Percentiles rank a stretch among this genome's conserved stretches.
These are phyloP conservation scores for Arthrobotrys megalospora DNA, from an alignment of 2,329 filamentous ascomycete species.

Conservation along the genomic window DNA sequence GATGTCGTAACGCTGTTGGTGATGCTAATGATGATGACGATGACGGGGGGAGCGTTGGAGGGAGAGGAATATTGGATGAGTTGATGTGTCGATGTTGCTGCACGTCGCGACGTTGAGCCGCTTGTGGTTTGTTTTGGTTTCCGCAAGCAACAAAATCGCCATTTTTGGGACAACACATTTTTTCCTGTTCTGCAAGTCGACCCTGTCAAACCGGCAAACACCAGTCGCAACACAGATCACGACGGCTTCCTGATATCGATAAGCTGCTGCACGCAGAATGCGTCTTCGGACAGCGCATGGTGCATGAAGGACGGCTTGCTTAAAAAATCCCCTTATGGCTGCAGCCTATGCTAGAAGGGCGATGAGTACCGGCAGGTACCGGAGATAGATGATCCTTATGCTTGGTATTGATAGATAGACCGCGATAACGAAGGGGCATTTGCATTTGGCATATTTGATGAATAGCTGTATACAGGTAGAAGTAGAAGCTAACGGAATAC, in stretches of 20 bases:
- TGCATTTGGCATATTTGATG: neutral
- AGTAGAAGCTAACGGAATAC: neutral
- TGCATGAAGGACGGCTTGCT: conserved; percentile 25
- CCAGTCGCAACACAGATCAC: conserved; percentile 25
- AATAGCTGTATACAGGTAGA: neutral
- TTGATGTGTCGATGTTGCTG: conserved; percentile 39
- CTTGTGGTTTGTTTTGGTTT: conserved; percentile 59
- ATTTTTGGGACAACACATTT: conserved; percentile 24
- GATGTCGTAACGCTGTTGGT: conserved; percentile 18
- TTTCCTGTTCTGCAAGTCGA: neutral
- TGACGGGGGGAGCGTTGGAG: neutral
- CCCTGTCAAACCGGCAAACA: conserved; percentile 29
- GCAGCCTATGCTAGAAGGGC: neutral
- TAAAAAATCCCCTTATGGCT: conserved; percentile 14
- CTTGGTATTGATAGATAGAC: neutral
- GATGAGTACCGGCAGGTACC: conserved; percentile 6
- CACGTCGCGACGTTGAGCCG: conserved; percentile 52
- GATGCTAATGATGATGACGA: conserved; percentile 30
- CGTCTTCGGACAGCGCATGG: conserved; percentile 41
- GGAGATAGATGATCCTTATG: neutral
- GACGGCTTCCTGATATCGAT: conserved; percentile 31
- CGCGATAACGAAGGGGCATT: neutral
- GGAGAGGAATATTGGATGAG: conserved; percentile 14
- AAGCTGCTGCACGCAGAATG: conserved; percentile 17
- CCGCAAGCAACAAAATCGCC: conserved; percentile 13